Percentiles rank a stretch among this genome's conserved stretches.
Evolutionary conservation across 768 basidiomycete species (phyloP).

Genomic region (Exidia glandulosa): DNA sequence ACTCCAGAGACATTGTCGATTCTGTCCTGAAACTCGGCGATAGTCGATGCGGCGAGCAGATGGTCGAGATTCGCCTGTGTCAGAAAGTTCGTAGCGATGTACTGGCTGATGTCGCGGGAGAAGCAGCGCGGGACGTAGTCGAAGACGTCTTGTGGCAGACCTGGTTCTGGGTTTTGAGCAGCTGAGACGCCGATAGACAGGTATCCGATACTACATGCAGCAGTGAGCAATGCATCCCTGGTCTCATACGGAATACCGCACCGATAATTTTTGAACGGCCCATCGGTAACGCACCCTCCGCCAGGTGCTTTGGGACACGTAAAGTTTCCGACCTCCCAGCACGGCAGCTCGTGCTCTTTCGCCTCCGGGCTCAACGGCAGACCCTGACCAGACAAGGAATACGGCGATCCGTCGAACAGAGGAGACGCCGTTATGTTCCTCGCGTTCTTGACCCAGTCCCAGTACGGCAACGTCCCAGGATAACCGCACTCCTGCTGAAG

Average conservation of each 20-base stretch:
- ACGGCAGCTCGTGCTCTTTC: neutral
- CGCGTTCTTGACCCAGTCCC: conserved; percentile 12
- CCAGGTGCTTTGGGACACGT: neutral
- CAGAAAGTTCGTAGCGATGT: neutral
- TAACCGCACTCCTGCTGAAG: conserved; percentile 17
- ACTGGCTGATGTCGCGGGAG: neutral
- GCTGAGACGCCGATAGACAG: neutral
- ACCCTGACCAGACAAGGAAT: neutral
- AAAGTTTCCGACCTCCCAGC: neutral
- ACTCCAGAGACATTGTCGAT: neutral
- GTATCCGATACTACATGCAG: neutral
- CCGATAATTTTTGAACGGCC: neutral
- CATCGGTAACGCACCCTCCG: neutral
- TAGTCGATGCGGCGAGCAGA: neutral
- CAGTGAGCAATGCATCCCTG: neutral
- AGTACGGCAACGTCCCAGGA: conserved; percentile 17
- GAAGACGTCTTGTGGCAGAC: neutral
- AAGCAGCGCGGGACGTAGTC: neutral
- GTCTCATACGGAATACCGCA: neutral
- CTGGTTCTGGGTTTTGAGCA: neutral
- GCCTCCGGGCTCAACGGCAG: neutral
- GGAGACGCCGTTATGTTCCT: neutral
- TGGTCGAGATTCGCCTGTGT: neutral
- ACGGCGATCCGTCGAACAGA: neutral
- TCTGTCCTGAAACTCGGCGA: neutral